These are phyloP conservation scores for Stramenopiles sp. DNA, from an alignment of 352 stramenopile genomes.

Conservation along the genomic window DNA sequence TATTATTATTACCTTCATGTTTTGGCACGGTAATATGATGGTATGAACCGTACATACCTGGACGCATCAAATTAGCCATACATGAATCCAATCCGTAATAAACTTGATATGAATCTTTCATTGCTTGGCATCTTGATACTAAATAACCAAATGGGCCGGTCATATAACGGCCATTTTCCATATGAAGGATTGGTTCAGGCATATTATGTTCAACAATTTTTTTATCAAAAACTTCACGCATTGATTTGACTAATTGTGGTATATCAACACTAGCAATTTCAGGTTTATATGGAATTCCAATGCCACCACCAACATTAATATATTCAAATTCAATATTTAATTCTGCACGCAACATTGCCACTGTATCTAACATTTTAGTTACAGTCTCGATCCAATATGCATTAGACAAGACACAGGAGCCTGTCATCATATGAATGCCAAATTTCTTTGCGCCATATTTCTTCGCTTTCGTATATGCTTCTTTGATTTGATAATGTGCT, in stretches of 20 bases:
- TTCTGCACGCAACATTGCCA: slow-evolving; percentile 39
- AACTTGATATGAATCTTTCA: slow-evolving; percentile 49
- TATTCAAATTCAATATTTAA: slow-evolving; percentile 59
- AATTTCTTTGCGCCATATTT: slow-evolving; percentile 49
- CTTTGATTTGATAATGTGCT: slow-evolving; percentile 54
- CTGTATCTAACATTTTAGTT: slow-evolving; percentile 49
- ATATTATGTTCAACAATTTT: slow-evolving; percentile 42
- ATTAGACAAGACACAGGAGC: slow-evolving; percentile 61
- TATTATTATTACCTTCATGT: slow-evolving; percentile 26
- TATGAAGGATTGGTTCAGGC: slow-evolving; percentile 20
- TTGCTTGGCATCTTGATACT: slow-evolving; percentile 49
- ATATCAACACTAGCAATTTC: slow-evolving; percentile 45
- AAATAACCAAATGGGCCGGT: slow-evolving; percentile 60
- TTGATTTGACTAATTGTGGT: slow-evolving; percentile 38
- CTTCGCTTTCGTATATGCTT: slow-evolving; percentile 53
- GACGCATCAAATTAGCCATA: slow-evolving; percentile 67
- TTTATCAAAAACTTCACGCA: slow-evolving; percentile 45
- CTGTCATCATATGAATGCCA: slow-evolving; percentile 73
- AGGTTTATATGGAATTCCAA: slow-evolving; percentile 57
- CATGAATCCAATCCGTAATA: slow-evolving; percentile 64
- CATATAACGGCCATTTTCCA: slow-evolving; percentile 68
- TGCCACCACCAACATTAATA: slow-evolving; percentile 63
- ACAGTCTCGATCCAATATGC: slow-evolving; percentile 65
- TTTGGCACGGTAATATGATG: slow-evolving; percentile 56
- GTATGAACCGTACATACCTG: slow-evolving; percentile 63